phyloP scores from a whole-genome alignment of 768 basidiomycete species.

The Leccinum truebloodii region DNA sequence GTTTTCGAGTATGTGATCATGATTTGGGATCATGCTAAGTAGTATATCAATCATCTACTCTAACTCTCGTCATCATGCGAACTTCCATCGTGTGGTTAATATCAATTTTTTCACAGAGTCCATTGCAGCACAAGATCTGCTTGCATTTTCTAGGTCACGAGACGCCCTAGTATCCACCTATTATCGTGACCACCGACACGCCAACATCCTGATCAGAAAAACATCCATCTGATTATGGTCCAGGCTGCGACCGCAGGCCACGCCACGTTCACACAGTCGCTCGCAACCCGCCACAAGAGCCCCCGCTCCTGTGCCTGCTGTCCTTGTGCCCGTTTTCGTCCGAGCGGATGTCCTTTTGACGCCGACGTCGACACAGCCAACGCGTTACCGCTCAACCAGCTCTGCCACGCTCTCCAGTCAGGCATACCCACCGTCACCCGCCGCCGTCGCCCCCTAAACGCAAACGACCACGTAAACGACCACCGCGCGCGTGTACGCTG shows the following conservation, averaged over 20 bases:
- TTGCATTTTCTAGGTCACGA: no score
- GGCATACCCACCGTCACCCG: conserved; percentile 53
- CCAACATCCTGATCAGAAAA: conserved; percentile 21
- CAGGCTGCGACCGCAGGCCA: conserved; percentile 29
- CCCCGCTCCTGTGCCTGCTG: conserved; percentile 28
- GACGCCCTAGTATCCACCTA: no score
- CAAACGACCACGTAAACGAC: conserved; percentile 53
- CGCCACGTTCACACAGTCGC: conserved; percentile 39
- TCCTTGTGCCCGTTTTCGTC: conserved; percentile 19
- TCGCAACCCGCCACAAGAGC: conserved; percentile 35
- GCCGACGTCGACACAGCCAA: conserved; percentile 1
- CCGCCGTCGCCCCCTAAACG: conserved; percentile 54
- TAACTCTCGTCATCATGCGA: no score
- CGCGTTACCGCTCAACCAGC: conserved; percentile 4
- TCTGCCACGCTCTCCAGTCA: conserved; percentile 24
- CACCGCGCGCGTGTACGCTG: conserved; percentile 25
- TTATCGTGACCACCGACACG: background rate
- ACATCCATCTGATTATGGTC: conserved; percentile 30
- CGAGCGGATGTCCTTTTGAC: conserved; percentile 2
- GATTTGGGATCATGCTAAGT: no score
- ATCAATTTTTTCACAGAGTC: background rate
- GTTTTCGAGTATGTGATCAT: no score
- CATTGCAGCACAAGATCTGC: no score
- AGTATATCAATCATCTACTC: no score
- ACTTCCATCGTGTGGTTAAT: no score